Evolutionary conservation across 176 grass and related monocot genomes (phyloP).

Genomic region (Stipa capillata): DNA sequence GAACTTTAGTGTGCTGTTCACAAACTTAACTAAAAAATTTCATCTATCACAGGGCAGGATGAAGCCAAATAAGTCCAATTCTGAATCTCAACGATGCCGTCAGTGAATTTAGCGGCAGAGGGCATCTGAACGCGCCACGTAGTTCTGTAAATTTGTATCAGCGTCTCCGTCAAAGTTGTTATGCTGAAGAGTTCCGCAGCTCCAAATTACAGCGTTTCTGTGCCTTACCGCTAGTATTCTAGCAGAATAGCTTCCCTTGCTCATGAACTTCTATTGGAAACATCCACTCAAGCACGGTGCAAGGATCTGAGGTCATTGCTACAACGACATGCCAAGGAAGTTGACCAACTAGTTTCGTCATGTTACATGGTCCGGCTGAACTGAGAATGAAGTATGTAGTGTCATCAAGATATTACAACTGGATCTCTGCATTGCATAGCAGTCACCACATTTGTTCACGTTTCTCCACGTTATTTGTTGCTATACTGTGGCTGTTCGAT

Average conservation of each 20-base stretch:
- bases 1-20: neutral
- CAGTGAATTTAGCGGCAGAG: neutral
- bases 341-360: neutral
- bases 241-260: neutral
- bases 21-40: neutral
- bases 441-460: neutral
- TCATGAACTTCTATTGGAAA: neutral
- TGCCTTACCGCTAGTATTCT: neutral
- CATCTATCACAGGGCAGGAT: neutral
- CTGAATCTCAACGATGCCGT: neutral
- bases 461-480: neutral
- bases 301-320: neutral
- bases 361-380: neutral
- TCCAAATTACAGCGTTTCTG: neutral
- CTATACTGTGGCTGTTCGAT: neutral
- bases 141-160: neutral
- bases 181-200: neutral
- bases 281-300: neutral
- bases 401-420: neutral
- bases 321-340: neutral
- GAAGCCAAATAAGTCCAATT: neutral
- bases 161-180: neutral
- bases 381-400: neutral
- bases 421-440: neutral
- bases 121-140: neutral